These are phyloP conservation scores for Sporothrix curviconia DNA, from an alignment of 2,329 filamentous ascomycete genomes.

Conservation along the genomic window DNA sequence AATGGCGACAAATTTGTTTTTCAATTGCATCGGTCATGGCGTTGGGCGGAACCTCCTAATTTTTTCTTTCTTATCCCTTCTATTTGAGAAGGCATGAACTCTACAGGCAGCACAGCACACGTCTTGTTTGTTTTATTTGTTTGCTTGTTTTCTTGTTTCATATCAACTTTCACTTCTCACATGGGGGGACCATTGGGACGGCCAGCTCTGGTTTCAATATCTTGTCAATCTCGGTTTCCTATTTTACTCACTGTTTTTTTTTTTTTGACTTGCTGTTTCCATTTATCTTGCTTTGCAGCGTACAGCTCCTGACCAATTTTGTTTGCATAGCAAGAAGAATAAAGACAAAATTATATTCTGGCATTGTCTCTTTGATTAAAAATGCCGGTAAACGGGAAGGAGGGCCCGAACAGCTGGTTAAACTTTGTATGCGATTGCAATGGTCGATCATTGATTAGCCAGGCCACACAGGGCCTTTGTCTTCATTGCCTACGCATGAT, in stretches of 20 bases:
- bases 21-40: constrained; percentile 8
- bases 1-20: not conserved
- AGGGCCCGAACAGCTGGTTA: not conserved
- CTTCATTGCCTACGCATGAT: constrained; percentile 7
- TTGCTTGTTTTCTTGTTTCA: not conserved
- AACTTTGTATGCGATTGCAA: not conserved
- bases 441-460: not conserved
- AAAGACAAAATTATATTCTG: not conserved
- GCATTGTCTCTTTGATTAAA: not conserved
- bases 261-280: not conserved
- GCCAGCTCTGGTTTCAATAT: not conserved
- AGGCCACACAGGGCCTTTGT: not conserved
- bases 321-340: not conserved
- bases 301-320: constrained; percentile 2
- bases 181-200: not conserved
- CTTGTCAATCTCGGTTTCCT: not conserved
- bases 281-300: not conserved
- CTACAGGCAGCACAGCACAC: not conserved
- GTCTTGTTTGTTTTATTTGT: constrained; percentile 8
- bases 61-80: not conserved
- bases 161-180: too few relatives aligned
- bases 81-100: not conserved
- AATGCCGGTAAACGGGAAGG: not conserved
- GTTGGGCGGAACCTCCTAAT: not conserved
- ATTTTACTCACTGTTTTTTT: not conserved